phyloP scores from a whole-genome alignment of 2,329 filamentous ascomycete genomes.

The Aspergillus fijiensis region DNA sequence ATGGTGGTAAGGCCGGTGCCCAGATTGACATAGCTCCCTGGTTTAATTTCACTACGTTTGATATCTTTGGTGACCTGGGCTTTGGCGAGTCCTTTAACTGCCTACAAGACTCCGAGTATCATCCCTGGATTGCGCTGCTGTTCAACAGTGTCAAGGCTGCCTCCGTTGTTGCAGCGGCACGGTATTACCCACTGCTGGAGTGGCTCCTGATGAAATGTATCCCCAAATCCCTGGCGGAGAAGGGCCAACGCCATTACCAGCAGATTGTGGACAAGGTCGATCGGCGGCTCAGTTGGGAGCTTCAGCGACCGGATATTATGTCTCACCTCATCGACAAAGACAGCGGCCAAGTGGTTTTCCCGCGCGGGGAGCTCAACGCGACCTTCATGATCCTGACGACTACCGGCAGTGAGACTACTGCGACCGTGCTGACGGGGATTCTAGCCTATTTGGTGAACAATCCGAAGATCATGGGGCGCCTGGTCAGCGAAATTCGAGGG shows the following conservation, averaged over 20 bases:
- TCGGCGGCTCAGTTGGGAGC: constrained; percentile 17
- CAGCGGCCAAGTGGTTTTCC: constrained; percentile 13
- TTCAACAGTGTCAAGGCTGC: constrained; percentile 27
- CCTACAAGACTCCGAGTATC: constrained; percentile 26
- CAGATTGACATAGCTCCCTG: constrained; percentile 22
- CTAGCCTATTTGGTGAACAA: constrained; percentile 4
- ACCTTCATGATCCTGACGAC: constrained; percentile 21
- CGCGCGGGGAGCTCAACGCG: constrained; percentile 25
- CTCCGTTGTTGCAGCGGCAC: constrained; percentile 21
- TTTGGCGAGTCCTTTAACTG: constrained; percentile 36
- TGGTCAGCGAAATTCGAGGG: too few relatives aligned
- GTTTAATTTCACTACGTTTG: constrained; percentile 34
- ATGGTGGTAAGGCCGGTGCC: background rate
- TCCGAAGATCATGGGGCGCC: background rate
- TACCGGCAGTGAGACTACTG: constrained; percentile 28
- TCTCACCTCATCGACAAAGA: constrained; percentile 20
- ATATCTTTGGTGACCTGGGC: constrained; percentile 36
- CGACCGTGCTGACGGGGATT: constrained; percentile 9
- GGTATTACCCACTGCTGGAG: constrained; percentile 19
- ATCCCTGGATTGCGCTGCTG: constrained; percentile 32
- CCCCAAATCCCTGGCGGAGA: constrained; percentile 16
- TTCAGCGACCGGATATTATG: constrained; percentile 25
- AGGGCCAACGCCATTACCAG: constrained; percentile 13
- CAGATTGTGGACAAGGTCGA: constrained; percentile 23
- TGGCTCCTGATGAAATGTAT: constrained; percentile 20